Percentiles rank a stretch among this genome's conserved stretches.
These are phyloP conservation scores for Sphenostylis stenocarpa DNA, from an alignment of 306 rosid genomes.

Conservation along the genomic window DNA sequence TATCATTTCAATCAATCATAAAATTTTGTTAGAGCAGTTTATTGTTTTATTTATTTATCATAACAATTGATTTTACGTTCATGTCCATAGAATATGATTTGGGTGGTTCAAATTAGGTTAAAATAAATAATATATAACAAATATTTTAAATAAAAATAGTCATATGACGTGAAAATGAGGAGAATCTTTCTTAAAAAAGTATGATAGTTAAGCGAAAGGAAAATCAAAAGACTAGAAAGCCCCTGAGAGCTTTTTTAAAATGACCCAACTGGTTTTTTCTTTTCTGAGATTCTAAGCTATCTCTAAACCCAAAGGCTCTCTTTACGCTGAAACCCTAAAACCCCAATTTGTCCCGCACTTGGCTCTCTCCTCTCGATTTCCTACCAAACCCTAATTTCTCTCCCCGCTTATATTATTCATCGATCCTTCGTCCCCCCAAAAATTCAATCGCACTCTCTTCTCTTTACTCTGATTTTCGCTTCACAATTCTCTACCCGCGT, in stretches of 20 bases:
- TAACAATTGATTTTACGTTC: too few species aligned
- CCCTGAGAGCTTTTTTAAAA: conserved; percentile 8
- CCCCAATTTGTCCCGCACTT: background rate
- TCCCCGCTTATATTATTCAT: background rate
- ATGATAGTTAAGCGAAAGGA: too few species aligned
- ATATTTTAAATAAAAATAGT: too few species aligned
- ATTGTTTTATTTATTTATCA: too few species aligned
- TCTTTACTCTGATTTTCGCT: conserved; percentile 3
- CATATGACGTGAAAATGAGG: too few species aligned
- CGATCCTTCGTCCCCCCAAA: conserved; percentile 25
- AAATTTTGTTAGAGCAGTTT: too few species aligned
- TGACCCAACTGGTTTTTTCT: background rate
- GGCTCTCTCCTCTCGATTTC: conserved; percentile 21
- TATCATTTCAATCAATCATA: too few species aligned
- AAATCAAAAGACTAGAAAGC: conserved; percentile 17
- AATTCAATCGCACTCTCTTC: background rate
- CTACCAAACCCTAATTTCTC: conserved; percentile 20
- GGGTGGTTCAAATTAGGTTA: too few species aligned
- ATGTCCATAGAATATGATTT: too few species aligned
- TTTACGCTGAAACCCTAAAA: conserved; percentile 41
- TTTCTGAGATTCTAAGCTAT: background rate
- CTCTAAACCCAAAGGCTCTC: background rate
- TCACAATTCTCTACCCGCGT: background rate
- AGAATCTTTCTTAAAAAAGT: too few species aligned
- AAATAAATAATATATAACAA: too few species aligned